Percentiles rank a stretch among this genome's conserved stretches.
Evolutionary conservation across 306 rosid species (phyloP).

Genomic region (Lagenaria siceraria): DNA sequence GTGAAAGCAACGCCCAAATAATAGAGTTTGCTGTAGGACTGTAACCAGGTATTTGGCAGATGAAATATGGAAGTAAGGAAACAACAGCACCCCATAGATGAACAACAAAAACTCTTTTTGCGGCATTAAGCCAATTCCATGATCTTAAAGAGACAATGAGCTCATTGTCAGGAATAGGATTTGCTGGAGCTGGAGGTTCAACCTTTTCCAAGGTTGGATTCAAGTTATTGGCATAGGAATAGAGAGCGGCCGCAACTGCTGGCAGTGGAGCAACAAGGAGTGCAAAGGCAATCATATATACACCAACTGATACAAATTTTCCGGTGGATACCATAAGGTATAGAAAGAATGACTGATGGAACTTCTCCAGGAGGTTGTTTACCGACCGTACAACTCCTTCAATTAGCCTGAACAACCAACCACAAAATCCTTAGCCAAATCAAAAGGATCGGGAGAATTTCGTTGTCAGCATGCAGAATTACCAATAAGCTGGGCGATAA

Average conservation of each 20-base stretch:
- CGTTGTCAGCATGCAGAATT: not conserved
- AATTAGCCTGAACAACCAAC: conserved; percentile 50
- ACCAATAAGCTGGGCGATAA: not conserved
- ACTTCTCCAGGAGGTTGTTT: conserved; percentile 94
- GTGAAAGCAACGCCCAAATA: conserved; percentile 52
- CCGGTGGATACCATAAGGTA: conserved; percentile 76
- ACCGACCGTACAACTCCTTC: conserved; percentile 88
- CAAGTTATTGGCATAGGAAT: conserved; percentile 23
- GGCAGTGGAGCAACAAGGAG: conserved; percentile 87
- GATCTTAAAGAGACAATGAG: conserved; percentile 27
- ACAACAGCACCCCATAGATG: conserved; percentile 76
- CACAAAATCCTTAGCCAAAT: conserved; percentile 9
- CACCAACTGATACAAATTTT: conserved; percentile 87
- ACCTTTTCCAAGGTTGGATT: conserved; percentile 15
- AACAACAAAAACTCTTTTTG: conserved; percentile 54
- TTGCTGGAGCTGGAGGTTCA: conserved; percentile 22
- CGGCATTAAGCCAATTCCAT: conserved; percentile 77
- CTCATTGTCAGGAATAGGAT: conserved; percentile 21
- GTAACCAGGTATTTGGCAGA: conserved; percentile 45
- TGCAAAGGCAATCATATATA: conserved; percentile 90
- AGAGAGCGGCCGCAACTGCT: conserved; percentile 73
- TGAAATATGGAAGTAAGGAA: conserved; percentile 60
- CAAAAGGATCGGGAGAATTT: conserved; percentile 5
- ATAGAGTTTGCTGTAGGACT: conserved; percentile 34
- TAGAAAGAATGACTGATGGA: conserved; percentile 85